Conservation (phyloP, 345 rosid genomes). For the Linum usitatissimum region DNA sequence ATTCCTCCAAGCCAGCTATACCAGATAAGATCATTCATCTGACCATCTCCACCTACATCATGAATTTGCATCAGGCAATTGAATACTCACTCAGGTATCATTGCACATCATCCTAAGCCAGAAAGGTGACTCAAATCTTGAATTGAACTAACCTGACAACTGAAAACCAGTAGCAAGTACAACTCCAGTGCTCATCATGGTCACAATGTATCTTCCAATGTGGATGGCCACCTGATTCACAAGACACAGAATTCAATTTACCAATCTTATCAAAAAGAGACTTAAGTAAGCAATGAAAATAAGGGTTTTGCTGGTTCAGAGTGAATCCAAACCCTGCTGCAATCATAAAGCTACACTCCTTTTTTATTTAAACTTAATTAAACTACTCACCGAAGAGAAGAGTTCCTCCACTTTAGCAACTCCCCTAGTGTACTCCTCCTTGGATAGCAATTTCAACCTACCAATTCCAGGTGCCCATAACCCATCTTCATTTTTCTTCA, state of each 20-base stretch:
- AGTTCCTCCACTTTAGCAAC: slow-evolving; percentile 45
- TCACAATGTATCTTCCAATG: slow-evolving; percentile 84
- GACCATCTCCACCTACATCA: slow-evolving; percentile 69
- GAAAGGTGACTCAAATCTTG: background rate
- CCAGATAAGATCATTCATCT: slow-evolving; percentile 78
- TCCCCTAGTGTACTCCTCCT: slow-evolving; percentile 31
- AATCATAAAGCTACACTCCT: background rate
- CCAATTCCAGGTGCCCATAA: slow-evolving; percentile 29
- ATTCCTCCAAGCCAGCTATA: slow-evolving; percentile 97
- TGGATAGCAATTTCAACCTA: slow-evolving; percentile 29
- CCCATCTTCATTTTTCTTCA: slow-evolving; percentile 35
- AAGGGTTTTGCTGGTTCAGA: no score
- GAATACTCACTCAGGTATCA: slow-evolving; percentile 4
- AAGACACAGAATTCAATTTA: background rate
- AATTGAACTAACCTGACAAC: slow-evolving; percentile 53
- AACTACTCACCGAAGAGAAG: slow-evolving; percentile 45
- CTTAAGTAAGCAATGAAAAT: no score
- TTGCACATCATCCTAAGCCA: slow-evolving; percentile 1
- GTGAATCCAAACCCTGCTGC: no score
- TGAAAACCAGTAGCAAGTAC: slow-evolving; percentile 74
- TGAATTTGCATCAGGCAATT: slow-evolving; percentile 6
- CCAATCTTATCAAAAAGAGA: no score
- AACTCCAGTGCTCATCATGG: slow-evolving; percentile 90
- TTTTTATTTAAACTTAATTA: background rate
- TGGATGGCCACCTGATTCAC: slow-evolving; percentile 57